Conservation (phyloP, 2,329 filamentous ascomycete genomes). For the Colletotrichum tabaci region DNA sequence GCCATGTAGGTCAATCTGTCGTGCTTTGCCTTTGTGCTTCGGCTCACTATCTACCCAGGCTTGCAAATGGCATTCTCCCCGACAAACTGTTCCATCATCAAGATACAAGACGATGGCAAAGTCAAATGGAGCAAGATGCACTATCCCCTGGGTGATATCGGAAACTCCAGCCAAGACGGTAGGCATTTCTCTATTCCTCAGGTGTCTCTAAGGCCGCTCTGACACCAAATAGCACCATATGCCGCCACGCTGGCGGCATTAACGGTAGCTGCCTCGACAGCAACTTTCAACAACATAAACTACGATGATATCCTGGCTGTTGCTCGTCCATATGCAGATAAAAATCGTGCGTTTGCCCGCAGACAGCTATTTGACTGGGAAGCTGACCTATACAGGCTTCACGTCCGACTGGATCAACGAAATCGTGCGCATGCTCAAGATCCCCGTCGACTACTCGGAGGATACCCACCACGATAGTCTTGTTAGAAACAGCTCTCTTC, state of each 20-base stretch:
- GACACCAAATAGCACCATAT: conserved; percentile 62
- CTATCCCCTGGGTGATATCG: conserved; percentile 65
- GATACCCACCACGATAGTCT: conserved; percentile 81
- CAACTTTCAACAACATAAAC: conserved; percentile 62
- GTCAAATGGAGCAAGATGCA: conserved; percentile 71
- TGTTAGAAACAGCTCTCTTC: conserved; percentile 80
- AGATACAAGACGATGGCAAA: conserved; percentile 71
- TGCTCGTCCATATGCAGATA: conserved; percentile 65
- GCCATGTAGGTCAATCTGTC: conserved; percentile 66
- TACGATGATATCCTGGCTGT: conserved; percentile 82
- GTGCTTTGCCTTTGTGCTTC: not conserved
- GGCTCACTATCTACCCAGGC: conserved; percentile 54
- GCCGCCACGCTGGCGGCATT: conserved; percentile 74
- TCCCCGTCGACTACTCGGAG: conserved; percentile 86
- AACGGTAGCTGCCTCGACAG: conserved; percentile 65
- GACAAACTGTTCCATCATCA: conserved; percentile 71
- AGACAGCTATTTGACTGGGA: not conserved
- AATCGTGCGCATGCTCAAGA: conserved; percentile 77
- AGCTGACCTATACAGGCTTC: conserved; percentile 62
- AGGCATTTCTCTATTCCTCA: conserved; percentile 18
- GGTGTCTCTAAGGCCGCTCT: conserved; percentile 40
- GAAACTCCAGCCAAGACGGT: conserved; percentile 65
- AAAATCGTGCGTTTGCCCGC: conserved; percentile 50
- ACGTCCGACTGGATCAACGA: conserved; percentile 75
- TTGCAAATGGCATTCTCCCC: conserved; percentile 74